Evolutionary conservation across 768 basidiomycete genomes (phyloP).

Genomic region (Mycena belliarum): DNA sequence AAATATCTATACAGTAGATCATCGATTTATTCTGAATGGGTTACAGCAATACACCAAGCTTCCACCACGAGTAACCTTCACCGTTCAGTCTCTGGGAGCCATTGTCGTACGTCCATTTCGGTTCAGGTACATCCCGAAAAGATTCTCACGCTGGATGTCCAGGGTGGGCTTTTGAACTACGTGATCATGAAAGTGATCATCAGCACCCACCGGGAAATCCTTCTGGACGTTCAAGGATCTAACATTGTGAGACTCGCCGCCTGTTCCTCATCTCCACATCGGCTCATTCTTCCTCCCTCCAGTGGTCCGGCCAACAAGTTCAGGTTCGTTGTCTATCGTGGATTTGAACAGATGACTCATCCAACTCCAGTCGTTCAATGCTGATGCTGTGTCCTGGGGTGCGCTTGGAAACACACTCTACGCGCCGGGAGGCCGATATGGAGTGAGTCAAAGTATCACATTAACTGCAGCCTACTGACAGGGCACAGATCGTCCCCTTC

Average conservation of each 20-base stretch:
- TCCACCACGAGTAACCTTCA: constrained; percentile 50
- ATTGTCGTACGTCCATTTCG: constrained; percentile 21
- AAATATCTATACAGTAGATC: constrained; percentile 23
- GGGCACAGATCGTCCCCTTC: constrained; percentile 32
- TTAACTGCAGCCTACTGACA: too few species aligned
- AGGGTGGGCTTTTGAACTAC: constrained; percentile 43
- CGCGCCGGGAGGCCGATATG: constrained; percentile 45
- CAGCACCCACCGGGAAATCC: constrained; percentile 46
- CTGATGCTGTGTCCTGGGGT: constrained; percentile 53
- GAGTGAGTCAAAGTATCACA: constrained; percentile 24
- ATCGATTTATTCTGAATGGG: constrained; percentile 19
- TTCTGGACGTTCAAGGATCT: constrained; percentile 58
- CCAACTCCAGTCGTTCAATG: constrained; percentile 35
- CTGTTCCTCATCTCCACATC: too few species aligned
- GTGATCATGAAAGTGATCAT: constrained; percentile 44
- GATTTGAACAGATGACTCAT: background rate
- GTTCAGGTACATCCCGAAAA: background rate
- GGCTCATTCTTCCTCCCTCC: background rate
- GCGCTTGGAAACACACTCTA: constrained; percentile 48
- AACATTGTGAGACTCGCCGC: constrained; percentile 46
- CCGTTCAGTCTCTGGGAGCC: constrained; percentile 49
- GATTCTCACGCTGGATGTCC: background rate
- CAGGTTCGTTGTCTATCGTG: constrained; percentile 43
- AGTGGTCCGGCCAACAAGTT: constrained; percentile 46
- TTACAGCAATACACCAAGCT: constrained; percentile 44